Base-by-base conservation (phyloP, 2,329 filamentous ascomycete species). In the Triangularia verruculosa region DNA sequence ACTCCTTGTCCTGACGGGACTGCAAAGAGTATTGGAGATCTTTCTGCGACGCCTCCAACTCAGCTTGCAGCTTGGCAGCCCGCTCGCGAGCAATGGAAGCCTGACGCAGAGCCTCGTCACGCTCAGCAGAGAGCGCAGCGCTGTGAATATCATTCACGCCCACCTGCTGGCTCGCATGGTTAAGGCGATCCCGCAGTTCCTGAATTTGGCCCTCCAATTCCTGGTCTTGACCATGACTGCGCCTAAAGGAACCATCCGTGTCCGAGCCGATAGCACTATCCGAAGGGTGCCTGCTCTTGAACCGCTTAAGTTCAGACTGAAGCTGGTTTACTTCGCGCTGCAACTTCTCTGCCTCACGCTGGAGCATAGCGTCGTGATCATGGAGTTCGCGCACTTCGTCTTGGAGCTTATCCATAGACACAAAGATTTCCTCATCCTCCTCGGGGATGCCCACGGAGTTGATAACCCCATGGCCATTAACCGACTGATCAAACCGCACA, bases 51-150 rank as follows among this genome's bases (percentile, higher is more conserved):
- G 66, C 64, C 22, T 71, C 69, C 13, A 72, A 67, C 64, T 72
- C 71, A 2, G 67, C 85, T 62, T 81, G 78, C 59, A 73, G 68
- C 28, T 74, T 73, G 25, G 70, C 66, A 32, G 69, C 70, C 51
- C 65, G 64, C 57, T 82, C 79, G 47, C 84, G 87, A 4, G 86
- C 86, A 58, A 86, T 80, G 27, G 84, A 83, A 5, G 88, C 79
- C 69, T 88, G 87, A 59, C 81, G 82, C 57, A 89, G 79, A 39
- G 89, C 83, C 55, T 86, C 85, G 68, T 91, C 88, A 28, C 87
- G 83, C 74, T 91, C 89, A 28, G 84, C 80, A 2, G 81, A 80
- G 51, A 90, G 76, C 3, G 86, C 83, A 66, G 88, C 84, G 64
- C 84, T 86, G 66, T 87, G 83, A 59, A 87, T 86, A 58, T 89